phyloP scores from a whole-genome alignment of 2,329 filamentous ascomycete species.

The Ophiocordyceps camponoti-floridani region DNA sequence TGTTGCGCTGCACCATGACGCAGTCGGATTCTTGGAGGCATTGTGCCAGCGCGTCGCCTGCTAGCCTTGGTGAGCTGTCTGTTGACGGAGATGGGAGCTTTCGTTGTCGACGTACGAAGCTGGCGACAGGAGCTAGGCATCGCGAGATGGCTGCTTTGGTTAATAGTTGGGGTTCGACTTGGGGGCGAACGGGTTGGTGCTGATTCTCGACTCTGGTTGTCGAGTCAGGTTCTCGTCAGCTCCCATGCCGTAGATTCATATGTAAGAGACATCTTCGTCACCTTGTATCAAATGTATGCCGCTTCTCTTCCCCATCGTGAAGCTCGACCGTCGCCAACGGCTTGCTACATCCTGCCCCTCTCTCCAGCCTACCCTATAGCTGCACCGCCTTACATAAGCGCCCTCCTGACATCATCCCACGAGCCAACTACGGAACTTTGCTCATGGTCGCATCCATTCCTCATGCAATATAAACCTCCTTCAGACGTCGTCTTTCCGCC shows the following conservation, averaged over 20 bases:
- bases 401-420: not conserved
- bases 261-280: no score
- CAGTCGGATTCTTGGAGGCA: slow-evolving; percentile 96
- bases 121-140: slow-evolving; percentile 98
- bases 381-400: no score
- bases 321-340: no score
- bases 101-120: slow-evolving; percentile 50
- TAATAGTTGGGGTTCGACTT: no score
- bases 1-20: slow-evolving; percentile 80
- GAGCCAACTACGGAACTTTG: not conserved
- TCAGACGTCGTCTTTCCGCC: no score
- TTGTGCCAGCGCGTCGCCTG: slow-evolving; percentile 59
- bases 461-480: no score
- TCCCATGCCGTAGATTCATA: no score
- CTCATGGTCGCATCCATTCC: not conserved
- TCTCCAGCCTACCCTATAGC: not conserved
- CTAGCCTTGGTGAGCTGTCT: not conserved
- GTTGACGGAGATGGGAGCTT: not conserved
- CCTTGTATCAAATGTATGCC: no score
- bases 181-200: no score
- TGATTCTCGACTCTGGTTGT: not conserved
- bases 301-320: no score
- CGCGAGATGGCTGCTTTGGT: slow-evolving; percentile 8
- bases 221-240: no score
- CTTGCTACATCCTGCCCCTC: no score